These are phyloP conservation scores for Imleria badia DNA, from an alignment of 768 basidiomycete genomes.

Conservation along the genomic window DNA sequence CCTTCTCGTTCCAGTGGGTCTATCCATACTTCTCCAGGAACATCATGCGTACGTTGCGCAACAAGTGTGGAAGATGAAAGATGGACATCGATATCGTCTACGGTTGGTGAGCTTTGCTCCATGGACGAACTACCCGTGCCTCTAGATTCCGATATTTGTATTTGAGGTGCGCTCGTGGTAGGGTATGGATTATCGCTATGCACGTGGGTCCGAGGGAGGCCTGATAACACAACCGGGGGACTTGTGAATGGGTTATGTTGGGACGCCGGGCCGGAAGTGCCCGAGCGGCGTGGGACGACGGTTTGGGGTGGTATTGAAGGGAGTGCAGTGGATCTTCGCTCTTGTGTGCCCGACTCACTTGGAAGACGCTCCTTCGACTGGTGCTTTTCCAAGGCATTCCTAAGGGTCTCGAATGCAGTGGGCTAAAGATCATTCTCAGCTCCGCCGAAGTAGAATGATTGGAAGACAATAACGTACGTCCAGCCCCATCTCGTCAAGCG, in stretches of 20 bases:
- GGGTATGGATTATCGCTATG: slow-evolving; percentile 24
- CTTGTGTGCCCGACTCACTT: not conserved
- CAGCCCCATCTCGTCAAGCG: slow-evolving; percentile 53
- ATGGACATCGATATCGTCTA: not conserved
- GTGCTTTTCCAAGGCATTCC: slow-evolving; percentile 52
- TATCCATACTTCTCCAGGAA: slow-evolving; percentile 58
- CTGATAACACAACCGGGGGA: not conserved
- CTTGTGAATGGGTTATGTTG: slow-evolving; percentile 3
- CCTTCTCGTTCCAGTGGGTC: slow-evolving; percentile 65
- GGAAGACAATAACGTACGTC: slow-evolving; percentile 42
- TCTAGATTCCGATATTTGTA: slow-evolving; percentile 6
- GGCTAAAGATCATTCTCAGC: slow-evolving; percentile 35
- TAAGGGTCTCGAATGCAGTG: slow-evolving; percentile 47
- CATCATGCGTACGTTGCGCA: slow-evolving; percentile 31
- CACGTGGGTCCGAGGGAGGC: not conserved
- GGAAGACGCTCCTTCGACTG: slow-evolving; percentile 24
- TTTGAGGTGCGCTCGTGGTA: not conserved
- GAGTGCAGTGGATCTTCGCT: not conserved
- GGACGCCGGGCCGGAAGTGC: not conserved
- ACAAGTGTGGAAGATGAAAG: slow-evolving; percentile 19
- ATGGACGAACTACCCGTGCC: slow-evolving; percentile 1
- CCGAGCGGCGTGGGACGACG: slow-evolving; percentile 13
- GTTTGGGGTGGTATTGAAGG: slow-evolving; percentile 4
- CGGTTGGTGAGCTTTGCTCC: slow-evolving; percentile 9
- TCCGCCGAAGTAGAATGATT: not conserved